Conservation (phyloP, 2,329 filamentous ascomycete species). For the Colletotrichum sp. region DNA sequence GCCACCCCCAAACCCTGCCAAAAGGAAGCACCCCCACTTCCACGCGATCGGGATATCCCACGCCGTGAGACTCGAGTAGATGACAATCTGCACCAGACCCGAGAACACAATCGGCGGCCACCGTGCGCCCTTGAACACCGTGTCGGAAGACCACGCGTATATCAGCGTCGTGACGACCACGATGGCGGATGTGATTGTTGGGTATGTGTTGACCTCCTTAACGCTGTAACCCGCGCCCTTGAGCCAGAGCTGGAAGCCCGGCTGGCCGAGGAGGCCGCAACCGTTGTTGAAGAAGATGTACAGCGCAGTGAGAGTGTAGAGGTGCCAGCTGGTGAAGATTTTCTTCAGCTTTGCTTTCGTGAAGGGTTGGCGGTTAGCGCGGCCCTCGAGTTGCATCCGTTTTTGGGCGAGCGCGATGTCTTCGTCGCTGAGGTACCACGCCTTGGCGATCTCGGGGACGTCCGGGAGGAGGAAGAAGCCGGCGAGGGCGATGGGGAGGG, state of each 20-base stretch:
- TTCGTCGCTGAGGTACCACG: slow-evolving; percentile 32
- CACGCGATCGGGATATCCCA: slow-evolving; percentile 55
- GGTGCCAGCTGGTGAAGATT: slow-evolving; percentile 69
- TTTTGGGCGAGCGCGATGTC: slow-evolving; percentile 42
- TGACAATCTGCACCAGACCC: slow-evolving; percentile 45
- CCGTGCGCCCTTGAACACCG: slow-evolving; percentile 59
- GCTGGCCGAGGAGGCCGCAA: slow-evolving; percentile 48
- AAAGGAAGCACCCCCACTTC: slow-evolving; percentile 69
- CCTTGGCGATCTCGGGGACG: slow-evolving; percentile 20
- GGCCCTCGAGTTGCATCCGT: slow-evolving; percentile 49
- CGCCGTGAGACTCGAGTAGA: slow-evolving; percentile 42
- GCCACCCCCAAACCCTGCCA: slow-evolving; percentile 52
- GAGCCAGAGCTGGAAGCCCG: slow-evolving; percentile 59
- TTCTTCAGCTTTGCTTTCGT: slow-evolving; percentile 57
- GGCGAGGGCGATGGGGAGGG: slow-evolving; percentile 25
- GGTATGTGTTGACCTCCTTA: slow-evolving; percentile 54
- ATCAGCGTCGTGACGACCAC: slow-evolving; percentile 62
- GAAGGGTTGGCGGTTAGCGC: slow-evolving; percentile 43
- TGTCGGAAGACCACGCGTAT: slow-evolving; percentile 72
- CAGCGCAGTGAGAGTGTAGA: slow-evolving; percentile 61
- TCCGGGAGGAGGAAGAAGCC: slow-evolving; percentile 27
- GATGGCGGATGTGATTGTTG: slow-evolving; percentile 63
- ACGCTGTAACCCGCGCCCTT: slow-evolving; percentile 47
- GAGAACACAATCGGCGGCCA: slow-evolving; percentile 70
- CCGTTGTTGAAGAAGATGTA: slow-evolving; percentile 73